Evolutionary conservation across 75 land plant genomes (phyloP).

Genomic region (Selaginella moellendorffii): DNA sequence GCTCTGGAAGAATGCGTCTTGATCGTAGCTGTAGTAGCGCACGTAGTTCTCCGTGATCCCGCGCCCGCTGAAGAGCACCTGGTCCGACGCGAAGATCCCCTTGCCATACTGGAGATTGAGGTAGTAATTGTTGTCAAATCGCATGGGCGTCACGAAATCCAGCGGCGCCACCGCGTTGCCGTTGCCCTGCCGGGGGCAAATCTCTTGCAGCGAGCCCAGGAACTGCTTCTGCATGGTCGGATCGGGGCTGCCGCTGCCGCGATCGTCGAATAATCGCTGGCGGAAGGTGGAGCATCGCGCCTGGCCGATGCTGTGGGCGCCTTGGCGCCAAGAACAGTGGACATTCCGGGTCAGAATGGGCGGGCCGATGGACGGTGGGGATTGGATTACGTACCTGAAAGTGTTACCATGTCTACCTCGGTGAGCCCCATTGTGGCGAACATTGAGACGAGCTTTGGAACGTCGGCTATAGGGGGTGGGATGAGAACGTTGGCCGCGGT

Average conservation of each 20-base stretch:
- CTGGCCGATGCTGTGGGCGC: constrained; percentile 20
- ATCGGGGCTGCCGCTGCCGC: background rate
- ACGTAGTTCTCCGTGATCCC: background rate
- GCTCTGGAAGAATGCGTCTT: background rate
- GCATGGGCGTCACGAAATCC: constrained; percentile 15
- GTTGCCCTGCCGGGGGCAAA: background rate
- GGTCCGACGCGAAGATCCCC: background rate
- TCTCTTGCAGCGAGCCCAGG: background rate
- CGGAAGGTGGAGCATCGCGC: constrained; percentile 13
- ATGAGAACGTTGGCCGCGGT: background rate
- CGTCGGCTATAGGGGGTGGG: background rate
- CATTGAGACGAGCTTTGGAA: background rate
- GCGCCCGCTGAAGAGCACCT: background rate
- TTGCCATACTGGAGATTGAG: constrained; percentile 7
- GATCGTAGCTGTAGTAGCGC: background rate
- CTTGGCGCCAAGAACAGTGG: background rate
- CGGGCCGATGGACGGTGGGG: too few relatives aligned
- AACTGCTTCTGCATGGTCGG: background rate
- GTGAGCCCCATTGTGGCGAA: constrained; percentile 1
- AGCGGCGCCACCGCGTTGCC: background rate
- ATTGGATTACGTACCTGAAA: background rate
- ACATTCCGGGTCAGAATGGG: too few relatives aligned
- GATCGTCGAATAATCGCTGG: constrained; percentile 8
- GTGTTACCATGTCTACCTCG: constrained; percentile 1
- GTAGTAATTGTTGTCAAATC: constrained; percentile 19